phyloP scores from a whole-genome alignment of 2,329 filamentous ascomycete genomes.

The Pyrenochaeta sp. region DNA sequence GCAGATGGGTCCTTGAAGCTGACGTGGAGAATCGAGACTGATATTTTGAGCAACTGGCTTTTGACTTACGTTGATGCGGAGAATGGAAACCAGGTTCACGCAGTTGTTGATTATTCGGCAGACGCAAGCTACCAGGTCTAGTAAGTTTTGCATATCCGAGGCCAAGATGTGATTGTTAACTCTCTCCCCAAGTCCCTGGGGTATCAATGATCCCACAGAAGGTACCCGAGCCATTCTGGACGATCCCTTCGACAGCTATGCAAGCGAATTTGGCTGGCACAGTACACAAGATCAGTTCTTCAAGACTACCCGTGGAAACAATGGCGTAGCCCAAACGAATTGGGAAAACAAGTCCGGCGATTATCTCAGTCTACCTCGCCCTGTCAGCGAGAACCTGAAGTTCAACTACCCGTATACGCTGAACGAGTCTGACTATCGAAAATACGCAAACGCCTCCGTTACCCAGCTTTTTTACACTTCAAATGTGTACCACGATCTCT shows the following conservation, averaged over 20 bases:
- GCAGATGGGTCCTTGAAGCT: slow-evolving; percentile 57
- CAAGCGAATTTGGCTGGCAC: slow-evolving; percentile 64
- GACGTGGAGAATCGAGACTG: slow-evolving; percentile 67
- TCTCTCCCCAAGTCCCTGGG: slow-evolving; percentile 51
- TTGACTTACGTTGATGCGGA: slow-evolving; percentile 64
- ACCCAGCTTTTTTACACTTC: slow-evolving; percentile 68
- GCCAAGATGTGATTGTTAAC: slow-evolving; percentile 5
- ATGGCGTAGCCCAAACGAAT: slow-evolving; percentile 63
- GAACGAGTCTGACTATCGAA: slow-evolving; percentile 29
- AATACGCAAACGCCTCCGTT: slow-evolving; percentile 63
- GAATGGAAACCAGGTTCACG: slow-evolving; percentile 57
- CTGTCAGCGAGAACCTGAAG: slow-evolving; percentile 49
- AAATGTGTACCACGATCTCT: slow-evolving; percentile 67
- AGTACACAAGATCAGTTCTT: slow-evolving; percentile 57
- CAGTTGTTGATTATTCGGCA: slow-evolving; percentile 65
- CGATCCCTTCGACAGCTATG: slow-evolving; percentile 57
- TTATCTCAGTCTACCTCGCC: slow-evolving; percentile 61
- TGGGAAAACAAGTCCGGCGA: slow-evolving; percentile 49
- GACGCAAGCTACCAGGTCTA: slow-evolving; percentile 65
- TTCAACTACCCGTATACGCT: slow-evolving; percentile 51
- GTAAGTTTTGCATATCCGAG: slow-evolving; percentile 37
- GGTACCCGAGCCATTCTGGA: slow-evolving; percentile 54
- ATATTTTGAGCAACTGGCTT: slow-evolving; percentile 65
- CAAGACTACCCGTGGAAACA: slow-evolving; percentile 66
- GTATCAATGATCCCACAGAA: slow-evolving; percentile 61